Base-by-base conservation (phyloP, 495 filamentous ascomycete genomes). In the Trichoderma erinaceum region DNA sequence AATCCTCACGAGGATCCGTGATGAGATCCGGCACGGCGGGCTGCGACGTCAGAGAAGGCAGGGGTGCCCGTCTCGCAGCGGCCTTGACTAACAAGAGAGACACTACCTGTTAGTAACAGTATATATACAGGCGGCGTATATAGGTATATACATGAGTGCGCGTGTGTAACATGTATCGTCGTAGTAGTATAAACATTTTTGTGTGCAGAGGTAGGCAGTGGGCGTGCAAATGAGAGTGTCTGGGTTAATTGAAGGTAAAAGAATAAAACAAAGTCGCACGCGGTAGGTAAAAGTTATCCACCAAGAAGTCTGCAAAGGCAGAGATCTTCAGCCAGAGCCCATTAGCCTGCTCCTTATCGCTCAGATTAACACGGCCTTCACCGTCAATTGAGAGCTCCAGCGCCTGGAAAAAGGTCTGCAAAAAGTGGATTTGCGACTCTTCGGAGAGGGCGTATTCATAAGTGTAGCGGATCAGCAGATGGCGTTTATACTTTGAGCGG, bases 221-320 rank as follows among this genome's bases (percentile, higher is more conserved):
- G 32, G 6, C 32, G 6, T 35, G 32, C 6, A 35, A 35, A 35
- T 35, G n/a, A n/a, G 35, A 38, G 35, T 38, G 35, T 38, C 35
- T 0, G 35, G 35, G 7, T 7, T 2, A 38, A 38, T 38, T 38
- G 35, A 38, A 38, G 8, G 8, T 35, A n/a, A 38, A 38, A 46
- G 43, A 15, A 46, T 2, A 46, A 15, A 46, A 46, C 13, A 13
- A 25, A 1, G 64, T 50, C 65, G 71, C 69, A 73, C 71, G 43
- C 48, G 73, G 72, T 48, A 75, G 43, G 69, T 72, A 75, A 68
- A 73, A 75, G 66, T 71, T 71, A 44, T 75, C 70, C 2, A 75
- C 64, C 50, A 75, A 70, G 66, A 73, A 64, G 23, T 75, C 74
- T 56, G 72, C 72, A 63, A 75, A 75, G 67, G 58, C 56, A 61